phyloP scores from a whole-genome alignment of 768 basidiomycete genomes.

The Psilocybe tampanensis region DNA sequence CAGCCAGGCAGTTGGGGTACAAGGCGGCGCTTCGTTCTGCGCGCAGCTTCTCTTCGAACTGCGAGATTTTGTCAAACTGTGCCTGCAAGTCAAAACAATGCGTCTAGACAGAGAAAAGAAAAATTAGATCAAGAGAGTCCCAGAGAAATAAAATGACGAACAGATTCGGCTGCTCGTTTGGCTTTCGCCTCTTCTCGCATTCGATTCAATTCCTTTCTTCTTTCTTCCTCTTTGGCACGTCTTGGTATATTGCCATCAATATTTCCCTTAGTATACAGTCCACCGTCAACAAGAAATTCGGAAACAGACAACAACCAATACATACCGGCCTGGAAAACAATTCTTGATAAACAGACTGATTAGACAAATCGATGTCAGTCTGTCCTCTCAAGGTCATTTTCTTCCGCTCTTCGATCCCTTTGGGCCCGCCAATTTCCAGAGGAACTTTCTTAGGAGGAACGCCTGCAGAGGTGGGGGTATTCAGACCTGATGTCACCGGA shows the following conservation, averaged over 20 bases:
- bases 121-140: not conserved
- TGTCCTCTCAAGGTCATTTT: conserved; percentile 39
- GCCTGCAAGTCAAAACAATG: conserved; percentile 57
- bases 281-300: not conserved
- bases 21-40: conserved; percentile 53
- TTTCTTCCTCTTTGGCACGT: conserved; percentile 63
- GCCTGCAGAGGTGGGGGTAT: conserved; percentile 25
- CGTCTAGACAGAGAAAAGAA: conserved; percentile 30
- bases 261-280: not conserved
- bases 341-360: conserved; percentile 62
- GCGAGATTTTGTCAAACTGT: conserved; percentile 60
- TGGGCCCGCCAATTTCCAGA: conserved; percentile 18
- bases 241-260: conserved; percentile 21
- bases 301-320: not conserved
- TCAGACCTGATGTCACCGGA: conserved; percentile 59
- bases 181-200: conserved; percentile 72
- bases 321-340: conserved; percentile 57
- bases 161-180: conserved; percentile 57
- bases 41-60: conserved; percentile 61
- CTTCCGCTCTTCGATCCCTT: conserved; percentile 22
- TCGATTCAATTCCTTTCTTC: conserved; percentile 64
- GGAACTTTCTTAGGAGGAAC: conserved; percentile 26
- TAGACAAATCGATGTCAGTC: conserved; percentile 65
- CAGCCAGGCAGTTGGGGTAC: conserved; percentile 63
- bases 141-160: conserved; percentile 35